Percentiles rank a stretch among this genome's conserved stretches.
Conservation (phyloP, 2,329 filamentous ascomycete species). For the Fusarium veterinarium region DNA sequence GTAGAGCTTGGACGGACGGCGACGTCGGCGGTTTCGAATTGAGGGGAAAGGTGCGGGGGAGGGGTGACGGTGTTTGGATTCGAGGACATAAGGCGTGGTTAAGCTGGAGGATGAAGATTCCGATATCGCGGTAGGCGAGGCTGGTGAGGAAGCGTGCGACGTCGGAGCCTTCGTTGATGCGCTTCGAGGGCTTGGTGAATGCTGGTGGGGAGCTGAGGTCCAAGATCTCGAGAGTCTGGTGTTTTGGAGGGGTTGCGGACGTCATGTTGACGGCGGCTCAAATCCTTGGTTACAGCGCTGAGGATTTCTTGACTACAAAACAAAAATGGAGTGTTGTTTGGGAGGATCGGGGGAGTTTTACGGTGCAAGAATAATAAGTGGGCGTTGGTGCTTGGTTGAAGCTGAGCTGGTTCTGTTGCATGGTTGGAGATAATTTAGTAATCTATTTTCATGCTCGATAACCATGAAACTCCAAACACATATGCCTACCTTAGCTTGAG, state of each 20-base stretch:
- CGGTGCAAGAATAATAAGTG: neutral
- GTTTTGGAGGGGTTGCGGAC: constrained; percentile 29
- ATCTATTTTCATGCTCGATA: neutral
- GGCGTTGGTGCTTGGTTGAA: constrained; percentile 7
- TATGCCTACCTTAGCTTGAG: neutral
- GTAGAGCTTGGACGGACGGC: constrained; percentile 71
- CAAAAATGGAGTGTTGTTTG: neutral
- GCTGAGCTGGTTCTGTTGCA: constrained; percentile 1
- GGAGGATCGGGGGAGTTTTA: neutral
- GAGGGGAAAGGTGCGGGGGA: constrained; percentile 55
- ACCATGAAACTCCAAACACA: neutral
- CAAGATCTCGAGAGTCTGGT: constrained; percentile 58
- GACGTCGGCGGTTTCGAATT: constrained; percentile 56
- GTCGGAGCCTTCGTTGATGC: constrained; percentile 86
- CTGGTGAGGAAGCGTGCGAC: constrained; percentile 83
- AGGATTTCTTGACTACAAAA: fast-evolving
- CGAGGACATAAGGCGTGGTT: constrained; percentile 87
- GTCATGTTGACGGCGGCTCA: constrained; percentile 34
- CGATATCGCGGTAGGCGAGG: constrained; percentile 87
- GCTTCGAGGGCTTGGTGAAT: constrained; percentile 79
- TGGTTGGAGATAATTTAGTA: constrained; percentile 18
- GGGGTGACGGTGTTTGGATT: constrained; percentile 52
- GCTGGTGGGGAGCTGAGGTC: constrained; percentile 56
- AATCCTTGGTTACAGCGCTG: neutral
- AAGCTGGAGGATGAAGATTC: constrained; percentile 88